Evolutionary conservation across 2,329 filamentous ascomycete genomes (phyloP).

Genomic region (Karstenula rhodostoma): DNA sequence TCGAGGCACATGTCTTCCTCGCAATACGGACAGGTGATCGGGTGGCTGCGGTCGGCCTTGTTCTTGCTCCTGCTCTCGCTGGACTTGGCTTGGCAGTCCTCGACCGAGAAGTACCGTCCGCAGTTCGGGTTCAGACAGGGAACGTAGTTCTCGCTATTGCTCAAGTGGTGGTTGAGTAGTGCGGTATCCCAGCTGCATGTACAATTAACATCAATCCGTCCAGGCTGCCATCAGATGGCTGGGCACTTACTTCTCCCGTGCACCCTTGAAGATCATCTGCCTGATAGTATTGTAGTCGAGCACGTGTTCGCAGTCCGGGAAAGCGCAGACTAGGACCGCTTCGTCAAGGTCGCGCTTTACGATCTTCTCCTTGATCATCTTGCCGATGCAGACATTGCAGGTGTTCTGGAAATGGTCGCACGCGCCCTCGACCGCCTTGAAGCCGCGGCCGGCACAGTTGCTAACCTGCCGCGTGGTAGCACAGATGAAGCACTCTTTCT

Average conservation of each 20-base stretch:
- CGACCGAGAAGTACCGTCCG: slow-evolving; percentile 34
- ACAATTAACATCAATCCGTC: slow-evolving; percentile 11
- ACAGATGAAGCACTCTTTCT: slow-evolving; percentile 33
- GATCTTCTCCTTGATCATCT: slow-evolving; percentile 30
- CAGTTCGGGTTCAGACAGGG: slow-evolving; percentile 31
- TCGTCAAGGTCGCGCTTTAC: slow-evolving; percentile 22
- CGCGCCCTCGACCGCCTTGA: slow-evolving; percentile 16
- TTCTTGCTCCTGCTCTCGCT: not conserved
- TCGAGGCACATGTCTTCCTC: slow-evolving; percentile 25
- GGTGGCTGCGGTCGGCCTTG: not conserved
- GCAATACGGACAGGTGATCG: slow-evolving; percentile 37
- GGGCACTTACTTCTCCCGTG: slow-evolving; percentile 27
- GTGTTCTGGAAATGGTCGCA: slow-evolving; percentile 32
- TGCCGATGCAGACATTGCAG: slow-evolving; percentile 31
- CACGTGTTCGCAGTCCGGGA: slow-evolving; percentile 21
- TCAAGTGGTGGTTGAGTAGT: slow-evolving; percentile 24
- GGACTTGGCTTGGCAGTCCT: slow-evolving; percentile 21
- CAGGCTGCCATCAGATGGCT: no score
- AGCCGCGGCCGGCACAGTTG: slow-evolving; percentile 11
- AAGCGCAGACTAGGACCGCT: slow-evolving; percentile 25
- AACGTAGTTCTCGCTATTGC: slow-evolving; percentile 21
- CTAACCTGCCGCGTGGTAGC: slow-evolving; percentile 16
- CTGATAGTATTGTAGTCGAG: slow-evolving; percentile 22
- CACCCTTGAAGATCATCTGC: slow-evolving; percentile 16
- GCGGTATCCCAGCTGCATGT: slow-evolving; percentile 31